Percentiles rank a stretch among this genome's conserved stretches.
Conservation (phyloP, 805 yeast species). For the Kodamaea jinghongensis region DNA sequence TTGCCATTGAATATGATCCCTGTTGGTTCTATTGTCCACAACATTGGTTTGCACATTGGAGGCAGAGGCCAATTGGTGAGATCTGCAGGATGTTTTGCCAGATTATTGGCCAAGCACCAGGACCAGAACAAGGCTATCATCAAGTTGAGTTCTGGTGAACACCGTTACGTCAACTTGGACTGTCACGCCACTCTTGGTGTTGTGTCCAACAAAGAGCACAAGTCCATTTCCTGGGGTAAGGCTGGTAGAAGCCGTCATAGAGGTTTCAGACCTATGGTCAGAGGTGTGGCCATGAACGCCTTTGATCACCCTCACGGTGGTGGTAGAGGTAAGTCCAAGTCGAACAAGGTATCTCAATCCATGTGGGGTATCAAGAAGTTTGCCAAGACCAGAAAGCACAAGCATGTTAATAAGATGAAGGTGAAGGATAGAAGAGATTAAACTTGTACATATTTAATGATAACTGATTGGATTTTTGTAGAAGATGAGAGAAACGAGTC, state of each 20-base stretch:
- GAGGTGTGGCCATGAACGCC: conserved; percentile 98
- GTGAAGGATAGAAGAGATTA: conserved; percentile 81
- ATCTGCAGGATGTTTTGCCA: conserved; percentile 92
- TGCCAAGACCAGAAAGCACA: conserved; percentile 90
- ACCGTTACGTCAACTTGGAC: conserved; percentile 78
- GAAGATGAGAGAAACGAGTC: no score
- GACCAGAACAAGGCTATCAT: conserved; percentile 71
- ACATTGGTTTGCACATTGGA: conserved; percentile 68
- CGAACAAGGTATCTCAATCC: conserved; percentile 88
- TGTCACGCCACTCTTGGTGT: conserved; percentile 94
- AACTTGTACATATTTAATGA: conserved; percentile 8
- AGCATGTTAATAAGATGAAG: conserved; percentile 77
- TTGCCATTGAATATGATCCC: conserved; percentile 91
- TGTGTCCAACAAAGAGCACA: conserved; percentile 91
- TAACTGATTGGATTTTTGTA: no score
- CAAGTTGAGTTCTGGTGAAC: conserved; percentile 87
- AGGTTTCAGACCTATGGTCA: conserved; percentile 91
- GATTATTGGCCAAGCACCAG: conserved; percentile 75
- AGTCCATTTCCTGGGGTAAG: conserved; percentile 85
- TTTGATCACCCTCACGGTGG: conserved; percentile 99
- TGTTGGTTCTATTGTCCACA: conserved; percentile 87
- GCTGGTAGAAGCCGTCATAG: conserved; percentile 93
- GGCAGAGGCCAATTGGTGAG: conserved; percentile 87
- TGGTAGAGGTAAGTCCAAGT: conserved; percentile 99
- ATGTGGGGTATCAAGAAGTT: conserved; percentile 98